These are phyloP conservation scores for Fusarium sp. DNA, from an alignment of 2,329 filamentous ascomycete species.

Conservation along the genomic window DNA sequence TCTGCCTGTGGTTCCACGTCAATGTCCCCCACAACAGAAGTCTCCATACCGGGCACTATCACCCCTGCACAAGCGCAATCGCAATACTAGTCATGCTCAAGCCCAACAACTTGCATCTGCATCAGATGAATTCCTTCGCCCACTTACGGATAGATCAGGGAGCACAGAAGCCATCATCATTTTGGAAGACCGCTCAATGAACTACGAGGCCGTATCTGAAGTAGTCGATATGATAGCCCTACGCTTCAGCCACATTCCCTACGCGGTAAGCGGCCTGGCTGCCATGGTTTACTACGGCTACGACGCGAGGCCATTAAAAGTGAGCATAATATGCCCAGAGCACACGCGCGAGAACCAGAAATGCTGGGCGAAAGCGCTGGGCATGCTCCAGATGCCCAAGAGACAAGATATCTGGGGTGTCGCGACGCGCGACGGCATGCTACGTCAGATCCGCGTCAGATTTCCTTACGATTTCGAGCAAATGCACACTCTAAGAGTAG, in stretches of 20 bases:
- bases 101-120: slow-evolving; percentile 1
- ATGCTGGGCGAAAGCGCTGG: slow-evolving; percentile 55
- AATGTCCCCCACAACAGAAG: slow-evolving; percentile 24
- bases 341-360: slow-evolving; percentile 51
- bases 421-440: slow-evolving; percentile 45
- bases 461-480: slow-evolving; percentile 51
- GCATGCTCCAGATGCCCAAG: slow-evolving; percentile 44
- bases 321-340: slow-evolving; percentile 57
- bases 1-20: slow-evolving; percentile 31
- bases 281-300: slow-evolving; percentile 59
- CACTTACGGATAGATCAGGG: slow-evolving; percentile 12
- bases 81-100: background rate
- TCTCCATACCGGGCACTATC: slow-evolving; percentile 3
- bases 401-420: slow-evolving; percentile 53
- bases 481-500: slow-evolving; percentile 41
- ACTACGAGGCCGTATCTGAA: slow-evolving; percentile 47
- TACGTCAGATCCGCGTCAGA: slow-evolving; percentile 52
- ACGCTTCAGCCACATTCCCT: slow-evolving; percentile 57
- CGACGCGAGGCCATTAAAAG: slow-evolving; percentile 43
- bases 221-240: slow-evolving; percentile 55
- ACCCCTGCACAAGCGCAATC: slow-evolving; percentile 14
- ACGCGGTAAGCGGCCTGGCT: slow-evolving; percentile 59
- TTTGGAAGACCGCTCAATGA: slow-evolving; percentile 42
- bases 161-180: slow-evolving; percentile 24
- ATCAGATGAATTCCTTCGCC: slow-evolving; percentile 7